Evolutionary conservation across 495 filamentous ascomycete genomes (phyloP), one percentile per base, ranked within the genome.

Genomic region (Tricharina praecox): DNA sequence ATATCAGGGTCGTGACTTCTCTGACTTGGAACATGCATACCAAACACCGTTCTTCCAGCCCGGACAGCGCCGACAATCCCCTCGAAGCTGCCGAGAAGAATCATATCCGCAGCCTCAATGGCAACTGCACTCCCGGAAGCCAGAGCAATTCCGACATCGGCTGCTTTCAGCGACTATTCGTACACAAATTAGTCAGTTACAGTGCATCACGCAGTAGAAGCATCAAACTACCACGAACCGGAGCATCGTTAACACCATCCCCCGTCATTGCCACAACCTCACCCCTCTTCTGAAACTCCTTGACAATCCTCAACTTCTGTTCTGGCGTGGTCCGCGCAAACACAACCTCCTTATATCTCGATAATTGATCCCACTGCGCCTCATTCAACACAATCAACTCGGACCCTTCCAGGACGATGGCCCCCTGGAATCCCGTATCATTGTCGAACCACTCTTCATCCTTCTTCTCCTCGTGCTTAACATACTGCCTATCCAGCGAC

Each of bases 291-390:
- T 78, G 77, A 37, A 84, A 70, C 47, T 81, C 77, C 20, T 69
- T 70, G 11, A 86, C 78, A 48, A 85, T 83, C 18, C 77, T 73
- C 2, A 83, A 68, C 52, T 85, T 85, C 49, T 85, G 81, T 52
- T 85, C 81, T 0, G 79, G 78, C 0, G 77, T 83, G 3, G 80
- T 83, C 0, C 78, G 68, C 7, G 78, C 73, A 54, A 82, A 82
- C 28, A 81, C 75, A 26, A 79, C 73, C 47, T 78, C 76, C 11
- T 70, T 59, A 46, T 79, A 81, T 13, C 62, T 56, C 34, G 68
- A 74, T 7, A 81, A 55, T 19, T 63, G 61, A 21, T 71, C 64
- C 77, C 76, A 81, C 34, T 79, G 69, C 11, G 68, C 55, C 3
- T 71, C 62, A 20, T 68, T 74, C 4, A 82, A 62, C 0, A 64